Conservation (phyloP, 2,329 filamentous ascomycete species). For the Periconia sp. region DNA sequence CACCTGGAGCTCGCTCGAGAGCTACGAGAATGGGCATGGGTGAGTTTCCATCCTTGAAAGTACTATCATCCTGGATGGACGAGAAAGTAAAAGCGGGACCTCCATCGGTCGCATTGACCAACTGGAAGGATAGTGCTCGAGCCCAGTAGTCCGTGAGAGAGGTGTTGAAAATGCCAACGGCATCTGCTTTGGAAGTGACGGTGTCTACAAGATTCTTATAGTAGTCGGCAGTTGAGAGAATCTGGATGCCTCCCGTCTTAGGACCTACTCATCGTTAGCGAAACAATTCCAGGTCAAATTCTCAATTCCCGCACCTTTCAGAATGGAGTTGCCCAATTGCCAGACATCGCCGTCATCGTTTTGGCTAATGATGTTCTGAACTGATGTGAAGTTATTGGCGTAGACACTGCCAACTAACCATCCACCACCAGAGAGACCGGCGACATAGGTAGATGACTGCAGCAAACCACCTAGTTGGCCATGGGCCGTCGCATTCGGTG, state of each 20-base stretch:
- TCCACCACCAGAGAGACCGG: slow-evolving; percentile 80
- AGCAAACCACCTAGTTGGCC: slow-evolving; percentile 82
- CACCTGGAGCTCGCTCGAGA: slow-evolving; percentile 68
- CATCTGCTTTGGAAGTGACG: slow-evolving; percentile 66
- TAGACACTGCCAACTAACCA: slow-evolving; percentile 87
- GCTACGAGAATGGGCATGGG: slow-evolving; percentile 78
- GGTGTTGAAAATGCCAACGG: slow-evolving; percentile 66
- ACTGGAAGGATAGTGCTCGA: slow-evolving; percentile 82
- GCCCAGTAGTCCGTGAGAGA: slow-evolving; percentile 90
- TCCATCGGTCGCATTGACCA: slow-evolving; percentile 77
- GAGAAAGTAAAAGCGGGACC: slow-evolving; percentile 79
- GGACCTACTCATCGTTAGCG: slow-evolving; percentile 49
- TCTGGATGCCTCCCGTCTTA: slow-evolving; percentile 54
- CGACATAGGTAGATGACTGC: slow-evolving; percentile 80
- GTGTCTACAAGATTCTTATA: slow-evolving; percentile 64
- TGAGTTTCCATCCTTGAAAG: slow-evolving; percentile 67
- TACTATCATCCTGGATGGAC: slow-evolving; percentile 69
- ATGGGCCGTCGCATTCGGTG: slow-evolving; percentile 62
- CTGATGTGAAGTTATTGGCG: slow-evolving; percentile 77
- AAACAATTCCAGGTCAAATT: neutral
- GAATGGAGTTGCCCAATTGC: slow-evolving; percentile 68
- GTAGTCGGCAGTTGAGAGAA: slow-evolving; percentile 66
- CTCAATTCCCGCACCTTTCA: slow-evolving; percentile 51
- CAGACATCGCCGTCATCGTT: slow-evolving; percentile 59
- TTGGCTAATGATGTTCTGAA: slow-evolving; percentile 61